These are phyloP conservation scores for Eimeria mitis DNA, from an alignment of 169 alveolate species.

Conservation along the genomic window DNA sequence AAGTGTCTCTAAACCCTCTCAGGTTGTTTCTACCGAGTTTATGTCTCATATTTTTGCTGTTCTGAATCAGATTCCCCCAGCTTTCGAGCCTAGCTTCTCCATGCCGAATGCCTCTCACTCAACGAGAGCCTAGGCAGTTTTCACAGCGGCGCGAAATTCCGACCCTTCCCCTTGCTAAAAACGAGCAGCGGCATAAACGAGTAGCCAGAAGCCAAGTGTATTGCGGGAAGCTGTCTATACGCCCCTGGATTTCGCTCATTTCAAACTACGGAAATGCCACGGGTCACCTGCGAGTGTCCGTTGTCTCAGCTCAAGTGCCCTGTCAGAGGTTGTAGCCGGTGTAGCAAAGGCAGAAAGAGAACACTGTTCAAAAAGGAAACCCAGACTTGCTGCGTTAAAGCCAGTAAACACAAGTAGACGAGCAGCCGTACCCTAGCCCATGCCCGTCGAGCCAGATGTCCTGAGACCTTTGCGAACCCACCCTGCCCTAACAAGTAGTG, in stretches of 20 bases:
- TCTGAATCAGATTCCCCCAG: neutral
- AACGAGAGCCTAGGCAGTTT: neutral
- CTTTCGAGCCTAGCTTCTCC: neutral
- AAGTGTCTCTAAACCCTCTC: neutral
- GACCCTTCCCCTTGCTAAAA: neutral
- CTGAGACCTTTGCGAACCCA: neutral
- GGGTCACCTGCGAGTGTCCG: conserved; percentile 14
- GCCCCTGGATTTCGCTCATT: neutral
- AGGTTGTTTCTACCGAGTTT: neutral
- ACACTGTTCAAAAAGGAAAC: neutral
- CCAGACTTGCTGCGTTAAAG: neutral
- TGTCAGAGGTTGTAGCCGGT: neutral
- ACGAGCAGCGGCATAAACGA: neutral
- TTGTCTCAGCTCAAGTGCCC: neutral
- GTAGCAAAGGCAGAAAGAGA: neutral
- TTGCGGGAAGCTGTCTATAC: neutral
- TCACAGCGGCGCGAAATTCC: neutral
- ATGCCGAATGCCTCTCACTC: neutral
- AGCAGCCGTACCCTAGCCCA: neutral
- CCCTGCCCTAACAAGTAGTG: neutral
- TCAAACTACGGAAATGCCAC: neutral
- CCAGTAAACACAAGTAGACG: neutral
- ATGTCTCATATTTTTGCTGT: neutral
- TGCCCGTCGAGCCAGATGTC: neutral
- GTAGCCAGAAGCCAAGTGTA: neutral